These are phyloP conservation scores for Pseudocercospora pini-densiflorae DNA, from an alignment of 2,329 filamentous ascomycete species.

Conservation along the genomic window DNA sequence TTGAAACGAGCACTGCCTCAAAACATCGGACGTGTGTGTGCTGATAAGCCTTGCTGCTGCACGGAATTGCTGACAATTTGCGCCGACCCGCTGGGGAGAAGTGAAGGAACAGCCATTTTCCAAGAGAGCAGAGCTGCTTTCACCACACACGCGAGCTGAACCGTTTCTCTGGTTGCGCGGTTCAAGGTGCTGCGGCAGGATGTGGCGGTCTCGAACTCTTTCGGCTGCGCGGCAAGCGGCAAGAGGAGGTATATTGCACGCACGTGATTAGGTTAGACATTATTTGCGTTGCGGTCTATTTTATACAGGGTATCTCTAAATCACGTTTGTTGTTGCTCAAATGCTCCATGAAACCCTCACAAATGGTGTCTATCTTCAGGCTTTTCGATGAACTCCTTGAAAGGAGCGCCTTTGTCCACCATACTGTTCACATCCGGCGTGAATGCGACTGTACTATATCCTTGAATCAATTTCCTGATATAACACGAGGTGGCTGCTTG, in stretches of 20 bases:
- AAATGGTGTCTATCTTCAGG: not conserved
- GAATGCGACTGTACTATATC: slow-evolving; percentile 19
- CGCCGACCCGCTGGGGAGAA: not conserved
- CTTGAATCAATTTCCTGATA: slow-evolving; percentile 16
- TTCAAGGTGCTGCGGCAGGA: not conserved
- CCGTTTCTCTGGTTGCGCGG: not conserved
- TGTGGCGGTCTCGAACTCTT: not conserved
- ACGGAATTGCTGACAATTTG: not conserved
- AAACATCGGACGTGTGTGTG: not conserved
- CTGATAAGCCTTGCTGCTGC: not conserved
- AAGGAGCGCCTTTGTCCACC: not conserved
- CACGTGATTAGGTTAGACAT: no score
- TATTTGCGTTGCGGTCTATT: not conserved
- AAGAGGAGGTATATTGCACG: no score
- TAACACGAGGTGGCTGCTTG: slow-evolving; percentile 36
- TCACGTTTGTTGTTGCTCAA: not conserved
- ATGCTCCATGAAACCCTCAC: not conserved
- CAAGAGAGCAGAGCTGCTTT: not conserved
- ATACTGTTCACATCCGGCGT: not conserved
- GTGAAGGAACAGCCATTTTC: not conserved
- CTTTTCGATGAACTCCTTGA: not conserved
- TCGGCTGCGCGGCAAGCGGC: not conserved
- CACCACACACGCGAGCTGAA: not conserved
- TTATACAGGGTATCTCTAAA: not conserved
- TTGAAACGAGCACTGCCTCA: slow-evolving; percentile 2